A percentile compares a stretch with the other conserved stretches of the same genome.
These are phyloP conservation scores for Lentinula raphanica DNA, from an alignment of 768 basidiomycete genomes.

Conservation along the genomic window DNA sequence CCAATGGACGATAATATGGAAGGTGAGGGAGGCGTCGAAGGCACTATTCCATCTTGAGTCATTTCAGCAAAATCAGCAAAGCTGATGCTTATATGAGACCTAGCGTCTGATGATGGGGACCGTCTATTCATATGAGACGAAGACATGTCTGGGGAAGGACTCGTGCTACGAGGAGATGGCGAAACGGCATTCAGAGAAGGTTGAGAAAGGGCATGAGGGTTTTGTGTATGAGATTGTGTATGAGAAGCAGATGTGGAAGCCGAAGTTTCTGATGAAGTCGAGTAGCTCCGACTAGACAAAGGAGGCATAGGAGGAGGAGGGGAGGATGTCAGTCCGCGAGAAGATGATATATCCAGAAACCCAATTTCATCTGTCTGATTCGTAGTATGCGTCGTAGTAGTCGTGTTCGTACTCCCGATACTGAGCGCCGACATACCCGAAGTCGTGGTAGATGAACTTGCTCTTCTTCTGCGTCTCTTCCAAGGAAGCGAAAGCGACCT, in stretches of 20 bases:
- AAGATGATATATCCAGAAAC: background rate
- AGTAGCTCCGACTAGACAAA: background rate
- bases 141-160: background rate
- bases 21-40: background rate
- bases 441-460: background rate
- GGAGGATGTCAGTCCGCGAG: no score
- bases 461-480: background rate
- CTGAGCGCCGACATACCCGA: background rate
- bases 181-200: background rate
- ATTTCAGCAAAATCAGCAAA: background rate
- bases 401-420: background rate
- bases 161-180: background rate
- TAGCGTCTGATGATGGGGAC: background rate
- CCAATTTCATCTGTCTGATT: background rate
- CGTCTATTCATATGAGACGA: background rate
- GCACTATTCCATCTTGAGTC: no score
- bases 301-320: background rate
- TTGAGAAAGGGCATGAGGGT: background rate
- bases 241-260: background rate
- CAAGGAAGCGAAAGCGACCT: background rate
- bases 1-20: constrained; percentile 19
- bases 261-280: background rate
- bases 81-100: background rate
- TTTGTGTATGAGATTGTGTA: background rate
- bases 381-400: background rate